Evolutionary conservation across 257 asterid species (phyloP), one percentile per base, ranked within the genome.

Genomic region (Fraxinus anomala): DNA sequence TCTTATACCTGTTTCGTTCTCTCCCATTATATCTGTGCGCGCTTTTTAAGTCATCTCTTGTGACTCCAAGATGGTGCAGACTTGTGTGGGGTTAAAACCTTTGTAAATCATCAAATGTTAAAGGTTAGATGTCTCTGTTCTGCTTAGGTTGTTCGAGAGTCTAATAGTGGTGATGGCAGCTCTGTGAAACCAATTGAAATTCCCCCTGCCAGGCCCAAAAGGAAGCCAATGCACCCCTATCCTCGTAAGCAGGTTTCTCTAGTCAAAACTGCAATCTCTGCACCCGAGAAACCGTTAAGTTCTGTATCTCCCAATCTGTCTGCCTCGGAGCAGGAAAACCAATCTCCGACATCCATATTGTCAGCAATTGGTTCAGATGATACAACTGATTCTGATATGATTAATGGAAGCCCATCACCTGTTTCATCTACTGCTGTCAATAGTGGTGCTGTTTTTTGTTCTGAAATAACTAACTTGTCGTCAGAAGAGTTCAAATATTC

Each of bases 131-230:
- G 40, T 73, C 2, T 30, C 63, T 73, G 40, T 70, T 42, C 33
- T 83, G 81, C 75, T 78, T 72, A 92, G 99, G 97, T 95, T 75
- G 86, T 81, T 51, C 98, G 98, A 4, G 97, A 91, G 76, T 79
- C 89, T 30, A 84, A 73, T 76, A 77, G 75, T 8, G 84, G 87
- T 30, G 96, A 91, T 81, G 85, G 76, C 7, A 68, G 59, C 78
- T 69, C 87, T 0, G 90, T 59, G 63, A 88, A 90, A 79, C 86
- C 93, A 13, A 88, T 91, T 49, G 99, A 93, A 76, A 95, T 95
- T 73, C 99, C 99, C 37, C 99, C 99, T 59, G 98, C 99, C 34
- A 89, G 99, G 70, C 99, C 99, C 1, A 95, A 95, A 85, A 91
- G 96, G 81, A 95, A 95, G 68, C 99, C 99, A 0, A 75, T 89